Base-by-base conservation (phyloP, 352 stramenopile species). In the Phytophthora vignae region DNA sequence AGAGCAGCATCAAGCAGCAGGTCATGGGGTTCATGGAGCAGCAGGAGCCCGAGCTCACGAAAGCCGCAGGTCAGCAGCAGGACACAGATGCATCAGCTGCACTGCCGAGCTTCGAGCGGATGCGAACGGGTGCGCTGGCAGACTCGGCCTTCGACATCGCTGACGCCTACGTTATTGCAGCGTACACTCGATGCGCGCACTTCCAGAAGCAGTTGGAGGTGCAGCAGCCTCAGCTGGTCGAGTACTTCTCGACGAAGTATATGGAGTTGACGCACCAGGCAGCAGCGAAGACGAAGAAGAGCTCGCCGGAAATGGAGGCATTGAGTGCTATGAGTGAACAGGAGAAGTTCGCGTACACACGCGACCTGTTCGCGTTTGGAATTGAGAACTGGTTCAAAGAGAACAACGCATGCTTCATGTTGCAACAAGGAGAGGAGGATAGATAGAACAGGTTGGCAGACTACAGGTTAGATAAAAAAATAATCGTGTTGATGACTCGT, bases 161-260 rank as follows among this genome's bases (percentile, higher is more conserved):
- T 4, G 89, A 96, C 61, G 84, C 89, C 22, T 96, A 94, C 73
- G 79, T 96, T 6, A 84, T 95, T n/a, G 89, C 89, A 1, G 73
- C 81, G 17, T 93, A 89, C 71, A 90, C 82, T 29, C 79, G 82
- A 19, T 90, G 77, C 60, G 65, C 69, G 11, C 76, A 90, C 58
- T 78, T 93, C 46, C 77, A 85, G 60, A 76, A 71, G n/a, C 62
- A 78, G 49, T 55, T 93, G 25, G 46, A 73, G 49, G 29, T 74
- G 38, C 55, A 65, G 1, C 25, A 79, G 1, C 53, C 69, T 0
- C 46, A 74, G 31, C 73, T 91, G 17, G 55, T 55, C 1, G 53
- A 61, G n/a, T 44, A 71, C 17, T 93, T 93, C 63, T 66, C 70
- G 3, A 69, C 60, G 5, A 69, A 64, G 54, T 93, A 93, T 71